Evolutionary conservation across 1,139 yeast genomes (phyloP).

Genomic region (Debaryomyces sp.): DNA sequence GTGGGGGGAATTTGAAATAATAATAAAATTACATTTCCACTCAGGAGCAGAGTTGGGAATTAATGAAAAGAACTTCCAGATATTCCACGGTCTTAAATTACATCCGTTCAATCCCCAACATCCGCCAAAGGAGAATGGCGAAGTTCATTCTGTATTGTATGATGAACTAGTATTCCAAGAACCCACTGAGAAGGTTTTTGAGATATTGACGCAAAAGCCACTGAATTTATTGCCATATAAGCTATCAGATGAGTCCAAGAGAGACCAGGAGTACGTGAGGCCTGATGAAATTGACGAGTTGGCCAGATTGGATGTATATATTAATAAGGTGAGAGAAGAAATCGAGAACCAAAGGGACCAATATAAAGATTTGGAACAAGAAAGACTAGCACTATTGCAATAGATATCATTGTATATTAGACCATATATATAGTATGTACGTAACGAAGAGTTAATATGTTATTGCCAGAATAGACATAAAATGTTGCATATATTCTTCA

Average conservation of each 20-base stretch:
- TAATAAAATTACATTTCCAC: conserved; percentile 82
- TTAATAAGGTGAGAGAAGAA: conserved; percentile 61
- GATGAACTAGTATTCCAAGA: conserved; percentile 95
- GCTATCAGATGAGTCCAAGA: conserved; percentile 44
- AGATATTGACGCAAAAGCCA: conserved; percentile 72
- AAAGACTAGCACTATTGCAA: conserved; percentile 44
- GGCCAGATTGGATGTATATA: conserved; percentile 69
- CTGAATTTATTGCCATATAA: conserved; percentile 71
- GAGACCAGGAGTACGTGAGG: conserved; percentile 46
- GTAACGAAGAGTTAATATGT: neutral
- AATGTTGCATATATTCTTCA: conserved; percentile 25
- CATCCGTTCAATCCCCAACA: conserved; percentile 78
- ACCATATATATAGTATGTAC: neutral
- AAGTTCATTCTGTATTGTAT: conserved; percentile 68
- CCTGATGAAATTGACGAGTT: conserved; percentile 75
- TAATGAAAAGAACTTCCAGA: conserved; percentile 82
- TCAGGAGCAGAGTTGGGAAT: conserved; percentile 65
- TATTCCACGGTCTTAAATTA: conserved; percentile 85
- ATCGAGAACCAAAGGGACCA: conserved; percentile 54
- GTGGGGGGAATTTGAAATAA: conserved; percentile 98
- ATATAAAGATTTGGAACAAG: conserved; percentile 55
- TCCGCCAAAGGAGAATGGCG: conserved; percentile 44
- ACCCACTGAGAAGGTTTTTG: conserved; percentile 89
- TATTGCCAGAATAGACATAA: conserved; percentile 5
- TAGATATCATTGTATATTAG: conserved; percentile 13